phyloP scores from a whole-genome alignment of 176 grass and related monocot genomes.

The Oryza glumipatula region DNA sequence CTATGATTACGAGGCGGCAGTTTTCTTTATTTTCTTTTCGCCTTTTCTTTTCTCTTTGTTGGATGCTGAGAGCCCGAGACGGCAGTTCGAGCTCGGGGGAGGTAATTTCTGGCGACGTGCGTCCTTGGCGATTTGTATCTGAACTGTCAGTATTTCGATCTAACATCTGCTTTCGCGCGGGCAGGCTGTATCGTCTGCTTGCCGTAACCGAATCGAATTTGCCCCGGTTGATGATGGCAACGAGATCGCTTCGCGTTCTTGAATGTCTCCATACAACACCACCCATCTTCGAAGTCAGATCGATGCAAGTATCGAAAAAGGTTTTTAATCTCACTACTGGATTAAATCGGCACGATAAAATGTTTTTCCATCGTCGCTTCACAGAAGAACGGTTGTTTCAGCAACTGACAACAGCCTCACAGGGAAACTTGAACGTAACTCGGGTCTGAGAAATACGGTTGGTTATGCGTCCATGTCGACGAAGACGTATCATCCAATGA shows the following conservation, averaged over 20 bases:
- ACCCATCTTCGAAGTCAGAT: not conserved
- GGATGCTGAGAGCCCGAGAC: not conserved
- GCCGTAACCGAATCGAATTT: not conserved
- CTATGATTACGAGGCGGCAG: not conserved
- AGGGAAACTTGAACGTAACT: no score
- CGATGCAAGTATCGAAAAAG: not conserved
- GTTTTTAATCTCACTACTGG: not conserved
- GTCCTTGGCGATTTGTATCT: not conserved
- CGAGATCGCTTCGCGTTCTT: not conserved
- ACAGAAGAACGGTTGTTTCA: no score
- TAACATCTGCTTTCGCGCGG: not conserved
- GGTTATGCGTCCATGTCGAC: constrained; percentile 22
- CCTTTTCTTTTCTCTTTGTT: no score
- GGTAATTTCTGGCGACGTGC: not conserved
- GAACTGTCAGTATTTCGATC: not conserved
- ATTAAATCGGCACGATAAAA: no score
- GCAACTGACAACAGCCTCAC: no score
- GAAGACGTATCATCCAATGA: not conserved
- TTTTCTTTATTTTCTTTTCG: not conserved
- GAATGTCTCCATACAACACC: not conserved
- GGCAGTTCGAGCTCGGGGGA: not conserved
- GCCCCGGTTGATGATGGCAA: not conserved
- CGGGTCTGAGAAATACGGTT: not conserved
- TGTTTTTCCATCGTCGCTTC: no score
- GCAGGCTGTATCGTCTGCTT: not conserved